Conservation (phyloP, 192 early-diverging fungal genomes). For the Blastocladiella britannica region DNA sequence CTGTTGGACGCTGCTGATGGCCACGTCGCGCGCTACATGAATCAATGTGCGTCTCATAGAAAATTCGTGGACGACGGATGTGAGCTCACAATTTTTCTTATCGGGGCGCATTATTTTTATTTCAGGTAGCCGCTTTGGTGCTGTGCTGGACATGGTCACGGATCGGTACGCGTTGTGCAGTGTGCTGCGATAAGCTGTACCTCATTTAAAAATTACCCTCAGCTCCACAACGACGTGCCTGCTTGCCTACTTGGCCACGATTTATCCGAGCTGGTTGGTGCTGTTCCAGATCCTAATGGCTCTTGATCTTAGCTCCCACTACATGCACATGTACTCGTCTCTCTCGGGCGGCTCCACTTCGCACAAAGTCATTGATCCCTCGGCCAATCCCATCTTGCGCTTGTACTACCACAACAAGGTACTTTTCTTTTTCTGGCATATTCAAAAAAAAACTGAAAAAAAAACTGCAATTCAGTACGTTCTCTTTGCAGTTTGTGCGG, state of each 20-base stretch:
- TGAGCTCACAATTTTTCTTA: neutral
- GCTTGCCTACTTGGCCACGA: constrained; percentile 56
- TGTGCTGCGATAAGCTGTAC: constrained; percentile 1
- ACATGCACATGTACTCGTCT: constrained; percentile 97
- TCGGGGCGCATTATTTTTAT: neutral
- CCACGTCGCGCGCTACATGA: constrained; percentile 71
- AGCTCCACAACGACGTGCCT: constrained; percentile 81
- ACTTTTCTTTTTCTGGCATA: constrained; percentile 4
- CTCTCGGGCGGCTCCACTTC: constrained; percentile 61
- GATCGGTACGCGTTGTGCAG: constrained; percentile 40
- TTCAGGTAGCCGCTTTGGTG: constrained; percentile 72
- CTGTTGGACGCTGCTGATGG: constrained; percentile 89
- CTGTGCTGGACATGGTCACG: constrained; percentile 97
- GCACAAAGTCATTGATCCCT: constrained; percentile 69
- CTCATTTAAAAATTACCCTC: neutral
- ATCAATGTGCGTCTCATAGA: constrained; percentile 51
- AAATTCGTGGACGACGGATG: neutral
- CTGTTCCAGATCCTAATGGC: constrained; percentile 76
- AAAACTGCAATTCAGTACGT: neutral
- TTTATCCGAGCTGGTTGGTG: constrained; percentile 45
- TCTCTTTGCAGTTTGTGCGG: constrained; percentile 76
- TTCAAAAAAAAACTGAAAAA: neutral
- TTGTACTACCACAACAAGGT: constrained; percentile 84
- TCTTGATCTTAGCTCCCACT: constrained; percentile 87
- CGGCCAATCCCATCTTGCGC: constrained; percentile 52